Evolutionary conservation across 2,329 filamentous ascomycete species (phyloP).

Genomic region (Aspergillus ochraceoroseus): DNA sequence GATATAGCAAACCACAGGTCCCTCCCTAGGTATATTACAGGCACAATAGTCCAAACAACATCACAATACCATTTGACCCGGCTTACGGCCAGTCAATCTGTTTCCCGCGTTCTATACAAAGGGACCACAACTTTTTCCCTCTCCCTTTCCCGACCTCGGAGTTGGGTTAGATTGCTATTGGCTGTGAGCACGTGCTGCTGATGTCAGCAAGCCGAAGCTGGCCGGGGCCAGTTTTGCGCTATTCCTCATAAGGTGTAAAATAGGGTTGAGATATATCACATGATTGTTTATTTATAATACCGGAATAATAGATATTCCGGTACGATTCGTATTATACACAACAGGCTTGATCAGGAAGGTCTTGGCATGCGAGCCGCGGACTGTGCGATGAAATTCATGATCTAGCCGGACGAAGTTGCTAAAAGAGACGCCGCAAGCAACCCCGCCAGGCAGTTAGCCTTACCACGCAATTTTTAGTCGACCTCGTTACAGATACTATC

Average conservation of each 20-base stretch:
- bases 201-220: constrained; percentile 11
- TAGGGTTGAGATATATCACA: constrained; percentile 29
- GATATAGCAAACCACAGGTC: no score
- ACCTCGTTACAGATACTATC: constrained; percentile 23
- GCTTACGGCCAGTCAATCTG: no score
- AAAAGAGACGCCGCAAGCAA: constrained; percentile 21
- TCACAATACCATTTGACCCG: no score
- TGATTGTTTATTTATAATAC: constrained; percentile 20
- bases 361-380: constrained; percentile 35
- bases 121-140: no score
- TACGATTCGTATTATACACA: constrained; percentile 22
- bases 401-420: constrained; percentile 26
- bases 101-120: no score
- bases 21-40: no score
- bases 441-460: constrained; percentile 28
- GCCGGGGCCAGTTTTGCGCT: neutral
- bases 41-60: no score
- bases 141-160: no score
- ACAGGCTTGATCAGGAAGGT: constrained; percentile 22
- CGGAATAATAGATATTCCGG: constrained; percentile 26
- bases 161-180: constrained; percentile 7
- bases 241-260: neutral
- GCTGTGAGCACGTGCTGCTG: neutral
- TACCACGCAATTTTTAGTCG: constrained; percentile 18
- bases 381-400: constrained; percentile 43